These are phyloP conservation scores for Dipteronia dyeriana DNA, from an alignment of 345 rosid genomes.

Conservation along the genomic window DNA sequence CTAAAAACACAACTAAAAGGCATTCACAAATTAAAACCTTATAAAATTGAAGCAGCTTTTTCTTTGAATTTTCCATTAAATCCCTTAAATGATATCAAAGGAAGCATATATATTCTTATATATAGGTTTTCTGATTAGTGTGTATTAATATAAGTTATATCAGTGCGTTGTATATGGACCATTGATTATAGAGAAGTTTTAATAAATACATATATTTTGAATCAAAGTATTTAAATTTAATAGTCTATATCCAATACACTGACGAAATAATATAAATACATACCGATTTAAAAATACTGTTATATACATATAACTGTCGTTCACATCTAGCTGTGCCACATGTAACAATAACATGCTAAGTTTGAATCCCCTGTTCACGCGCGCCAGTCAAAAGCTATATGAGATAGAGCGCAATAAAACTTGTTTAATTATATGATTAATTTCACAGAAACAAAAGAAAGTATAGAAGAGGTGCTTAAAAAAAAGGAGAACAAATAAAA, in stretches of 20 bases:
- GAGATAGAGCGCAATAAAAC: constrained; percentile 31
- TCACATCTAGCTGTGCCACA: constrained; percentile 29
- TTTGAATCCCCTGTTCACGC: constrained; percentile 27
- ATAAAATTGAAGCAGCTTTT: neutral
- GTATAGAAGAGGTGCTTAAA: neutral
- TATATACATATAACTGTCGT: constrained; percentile 29
- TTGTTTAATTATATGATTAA: neutral
- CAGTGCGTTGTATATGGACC: too few species aligned
- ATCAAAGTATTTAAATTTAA: too few species aligned
- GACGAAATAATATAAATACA: too few species aligned
- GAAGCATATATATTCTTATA: constrained; percentile 11
- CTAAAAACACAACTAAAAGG: constrained; percentile 5
- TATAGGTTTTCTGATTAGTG: too few species aligned
- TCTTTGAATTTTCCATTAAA: neutral
- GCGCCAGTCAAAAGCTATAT: constrained; percentile 27
- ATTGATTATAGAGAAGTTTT: too few species aligned
- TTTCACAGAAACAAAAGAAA: neutral
- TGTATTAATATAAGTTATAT: too few species aligned
- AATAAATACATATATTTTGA: too few species aligned
- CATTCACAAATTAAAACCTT: neutral
- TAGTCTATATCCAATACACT: too few species aligned
- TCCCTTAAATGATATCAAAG: constrained; percentile 21
- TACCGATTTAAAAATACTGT: too few species aligned
- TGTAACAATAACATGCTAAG: constrained; percentile 25
- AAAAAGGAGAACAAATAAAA: neutral